These are phyloP conservation scores for Termitomyces sp. DNA, from an alignment of 768 basidiomycete species.

Conservation along the genomic window DNA sequence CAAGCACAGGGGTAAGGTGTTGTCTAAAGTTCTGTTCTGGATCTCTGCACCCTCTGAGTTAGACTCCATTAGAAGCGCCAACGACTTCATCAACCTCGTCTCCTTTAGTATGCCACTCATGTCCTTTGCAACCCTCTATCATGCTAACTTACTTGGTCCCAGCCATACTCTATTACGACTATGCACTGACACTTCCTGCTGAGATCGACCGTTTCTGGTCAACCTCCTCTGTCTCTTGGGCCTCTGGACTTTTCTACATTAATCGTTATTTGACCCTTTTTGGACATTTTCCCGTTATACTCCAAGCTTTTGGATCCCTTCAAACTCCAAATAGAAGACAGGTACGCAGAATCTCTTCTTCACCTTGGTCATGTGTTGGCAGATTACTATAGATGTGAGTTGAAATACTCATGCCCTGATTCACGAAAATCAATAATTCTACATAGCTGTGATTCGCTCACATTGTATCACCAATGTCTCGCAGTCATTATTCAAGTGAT, in stretches of 20 bases:
- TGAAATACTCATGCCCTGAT: neutral
- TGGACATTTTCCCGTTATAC: slow-evolving; percentile 33
- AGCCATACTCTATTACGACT: slow-evolving; percentile 49
- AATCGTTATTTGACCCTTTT: slow-evolving; percentile 41
- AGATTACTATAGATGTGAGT: slow-evolving; percentile 4
- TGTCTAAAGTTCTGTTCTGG: too few species aligned
- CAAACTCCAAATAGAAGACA: slow-evolving; percentile 18
- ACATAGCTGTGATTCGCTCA: slow-evolving; percentile 23
- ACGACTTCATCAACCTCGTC: slow-evolving; percentile 12
- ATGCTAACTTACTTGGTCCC: neutral
- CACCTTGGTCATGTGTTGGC: neutral
- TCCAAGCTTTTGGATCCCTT: too few species aligned
- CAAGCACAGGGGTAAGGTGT: too few species aligned
- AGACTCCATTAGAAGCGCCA: slow-evolving; percentile 3
- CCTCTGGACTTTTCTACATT: slow-evolving; percentile 35
- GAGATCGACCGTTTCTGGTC: slow-evolving; percentile 47
- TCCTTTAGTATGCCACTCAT: slow-evolving; percentile 12
- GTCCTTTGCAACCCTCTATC: neutral
- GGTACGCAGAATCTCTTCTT: slow-evolving; percentile 19
- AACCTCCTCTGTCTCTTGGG: slow-evolving; percentile 25
- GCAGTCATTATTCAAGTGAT: slow-evolving; percentile 32
- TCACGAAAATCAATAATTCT: neutral
- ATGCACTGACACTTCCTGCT: slow-evolving; percentile 37
- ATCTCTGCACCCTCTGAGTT: neutral
- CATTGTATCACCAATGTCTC: slow-evolving; percentile 26